phyloP scores from a whole-genome alignment of 345 rosid species.

The Salix brachista region DNA sequence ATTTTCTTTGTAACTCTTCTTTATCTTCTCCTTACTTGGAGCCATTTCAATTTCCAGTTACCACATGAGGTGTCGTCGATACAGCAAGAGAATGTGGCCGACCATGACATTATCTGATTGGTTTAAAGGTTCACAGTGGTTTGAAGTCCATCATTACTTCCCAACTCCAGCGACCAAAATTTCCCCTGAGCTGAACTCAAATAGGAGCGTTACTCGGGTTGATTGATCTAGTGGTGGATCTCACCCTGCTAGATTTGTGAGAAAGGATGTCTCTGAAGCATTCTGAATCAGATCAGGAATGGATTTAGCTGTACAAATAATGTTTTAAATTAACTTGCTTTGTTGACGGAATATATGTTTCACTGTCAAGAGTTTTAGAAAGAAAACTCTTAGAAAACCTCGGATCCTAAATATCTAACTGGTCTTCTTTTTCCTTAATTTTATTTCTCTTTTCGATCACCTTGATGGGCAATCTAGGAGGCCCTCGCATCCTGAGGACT shows the following conservation, averaged over 20 bases:
- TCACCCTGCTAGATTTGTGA: constrained; percentile 26
- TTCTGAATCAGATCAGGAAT: constrained; percentile 21
- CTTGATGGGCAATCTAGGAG: too few species aligned
- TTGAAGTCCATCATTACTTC: constrained; percentile 29
- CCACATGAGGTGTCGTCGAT: constrained; percentile 26
- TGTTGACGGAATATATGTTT: too few species aligned
- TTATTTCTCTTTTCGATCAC: too few species aligned
- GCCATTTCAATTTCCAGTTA: background rate
- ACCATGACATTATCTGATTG: constrained; percentile 19
- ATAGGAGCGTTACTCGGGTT: constrained; percentile 36
- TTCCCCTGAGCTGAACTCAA: constrained; percentile 16
- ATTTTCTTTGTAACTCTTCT: constrained; percentile 11
- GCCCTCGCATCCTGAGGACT: too few species aligned
- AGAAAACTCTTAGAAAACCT: too few species aligned
- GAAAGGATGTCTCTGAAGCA: constrained; percentile 22
- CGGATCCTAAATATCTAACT: too few species aligned
- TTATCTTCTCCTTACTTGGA: background rate
- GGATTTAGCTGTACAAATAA: constrained; percentile 22
- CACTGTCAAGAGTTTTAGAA: too few species aligned
- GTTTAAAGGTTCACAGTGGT: constrained; percentile 40
- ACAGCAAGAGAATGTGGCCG: constrained; percentile 34
- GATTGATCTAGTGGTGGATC: constrained; percentile 37
- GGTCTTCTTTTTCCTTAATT: too few species aligned
- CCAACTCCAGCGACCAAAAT: constrained; percentile 29
- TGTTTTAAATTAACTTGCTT: too few species aligned